Conservation (phyloP, 495 filamentous ascomycete genomes). For the Daldinia decipiens region DNA sequence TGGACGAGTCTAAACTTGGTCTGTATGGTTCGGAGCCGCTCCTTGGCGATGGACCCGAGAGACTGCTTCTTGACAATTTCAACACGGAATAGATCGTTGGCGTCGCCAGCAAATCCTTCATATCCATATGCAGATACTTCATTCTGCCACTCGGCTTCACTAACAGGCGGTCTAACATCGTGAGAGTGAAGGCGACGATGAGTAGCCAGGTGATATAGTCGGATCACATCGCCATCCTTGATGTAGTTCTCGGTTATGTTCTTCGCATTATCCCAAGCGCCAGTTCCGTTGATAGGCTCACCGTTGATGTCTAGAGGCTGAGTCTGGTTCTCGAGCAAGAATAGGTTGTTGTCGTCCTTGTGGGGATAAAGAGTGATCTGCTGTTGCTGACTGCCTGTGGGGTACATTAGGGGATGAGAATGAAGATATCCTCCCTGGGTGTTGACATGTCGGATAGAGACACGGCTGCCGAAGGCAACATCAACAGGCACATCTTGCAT, state of each 20-base stretch:
- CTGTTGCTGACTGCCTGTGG: conserved; percentile 95
- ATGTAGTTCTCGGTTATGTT: conserved; percentile 69
- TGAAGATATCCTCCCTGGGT: conserved; percentile 98
- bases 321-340: conserved; percentile 93
- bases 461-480: conserved; percentile 85
- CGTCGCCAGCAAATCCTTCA: conserved; percentile 95
- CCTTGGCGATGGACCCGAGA: conserved; percentile 80
- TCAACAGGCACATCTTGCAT: conserved; percentile 97
- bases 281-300: conserved; percentile 76
- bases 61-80: conserved; percentile 95
- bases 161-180: conserved; percentile 95
- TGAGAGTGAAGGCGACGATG: conserved; percentile 94
- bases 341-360: conserved; percentile 98
- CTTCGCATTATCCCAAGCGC: conserved; percentile 81
- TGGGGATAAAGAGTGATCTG: conserved; percentile 98
- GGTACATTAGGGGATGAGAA: conserved; percentile 97
- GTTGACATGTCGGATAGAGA: conserved; percentile 90
- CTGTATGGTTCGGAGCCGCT: conserved; percentile 89
- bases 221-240: conserved; percentile 80
- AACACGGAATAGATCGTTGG: conserved; percentile 93
- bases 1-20: conserved; percentile 96
- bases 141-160: conserved; percentile 97
- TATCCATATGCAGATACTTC: conserved; percentile 98
- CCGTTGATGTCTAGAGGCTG: conserved; percentile 83
- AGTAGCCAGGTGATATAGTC: conserved; percentile 83